These are phyloP conservation scores for Chaetomidium leptoderma DNA, from an alignment of 495 filamentous ascomycete genomes.

Conservation along the genomic window DNA sequence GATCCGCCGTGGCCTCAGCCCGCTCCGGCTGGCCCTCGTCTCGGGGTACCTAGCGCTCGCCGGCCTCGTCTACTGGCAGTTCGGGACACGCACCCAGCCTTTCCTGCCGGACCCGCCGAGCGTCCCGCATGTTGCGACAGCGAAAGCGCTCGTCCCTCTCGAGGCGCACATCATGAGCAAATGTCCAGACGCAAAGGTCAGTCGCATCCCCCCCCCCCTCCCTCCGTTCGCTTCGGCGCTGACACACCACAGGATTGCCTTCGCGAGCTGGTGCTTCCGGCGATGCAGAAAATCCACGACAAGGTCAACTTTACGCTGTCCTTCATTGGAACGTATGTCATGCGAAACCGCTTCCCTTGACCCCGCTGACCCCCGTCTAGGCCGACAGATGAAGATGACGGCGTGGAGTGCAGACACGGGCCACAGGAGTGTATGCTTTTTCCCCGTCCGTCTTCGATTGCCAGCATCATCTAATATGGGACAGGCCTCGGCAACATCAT, in stretches of 20 bases:
- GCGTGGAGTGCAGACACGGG: slow-evolving; percentile 81
- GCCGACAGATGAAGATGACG: slow-evolving; percentile 54
- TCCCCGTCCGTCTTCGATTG: background rate
- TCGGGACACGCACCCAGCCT: background rate
- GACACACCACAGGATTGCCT: slow-evolving; percentile 59
- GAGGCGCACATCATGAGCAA: slow-evolving; percentile 95
- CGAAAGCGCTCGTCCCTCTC: slow-evolving; percentile 55
- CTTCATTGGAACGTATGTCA: slow-evolving; percentile 74
- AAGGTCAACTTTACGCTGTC: slow-evolving; percentile 90
- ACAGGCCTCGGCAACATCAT: slow-evolving; percentile 82
- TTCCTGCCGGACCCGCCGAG: background rate
- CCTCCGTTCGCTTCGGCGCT: background rate
- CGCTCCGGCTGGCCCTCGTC: slow-evolving; percentile 10
- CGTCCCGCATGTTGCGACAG: background rate
- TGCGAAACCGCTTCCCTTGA: background rate
- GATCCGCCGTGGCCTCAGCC: slow-evolving; percentile 14
- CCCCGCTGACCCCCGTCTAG: slow-evolving; percentile 23
- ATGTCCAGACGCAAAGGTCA: slow-evolving; percentile 73
- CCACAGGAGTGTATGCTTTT: slow-evolving; percentile 61
- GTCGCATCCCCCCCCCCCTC: slow-evolving; percentile 1
- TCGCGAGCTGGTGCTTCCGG: slow-evolving; percentile 71
- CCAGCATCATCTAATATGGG: background rate
- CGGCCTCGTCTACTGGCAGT: slow-evolving; percentile 12
- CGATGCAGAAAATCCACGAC: slow-evolving; percentile 73
- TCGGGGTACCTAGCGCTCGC: slow-evolving; percentile 10